Evolutionary conservation across 352 stramenopile species (phyloP).

Genomic region (Phytophthora citricola): DNA sequence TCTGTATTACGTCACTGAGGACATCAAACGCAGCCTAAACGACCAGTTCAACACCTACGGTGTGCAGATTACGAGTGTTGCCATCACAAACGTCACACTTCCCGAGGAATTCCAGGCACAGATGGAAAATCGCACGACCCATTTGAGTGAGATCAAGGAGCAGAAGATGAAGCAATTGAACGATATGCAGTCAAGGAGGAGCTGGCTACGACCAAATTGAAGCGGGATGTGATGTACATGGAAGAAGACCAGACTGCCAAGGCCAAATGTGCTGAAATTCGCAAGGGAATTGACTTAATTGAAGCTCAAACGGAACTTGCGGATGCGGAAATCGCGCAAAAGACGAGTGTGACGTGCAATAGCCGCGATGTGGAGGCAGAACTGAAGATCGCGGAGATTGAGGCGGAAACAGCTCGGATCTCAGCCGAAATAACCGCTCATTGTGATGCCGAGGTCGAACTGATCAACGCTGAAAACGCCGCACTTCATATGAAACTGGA

Average conservation of each 20-base stretch:
- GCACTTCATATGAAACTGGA: conserved; percentile 43
- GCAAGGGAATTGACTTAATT: conserved; percentile 59
- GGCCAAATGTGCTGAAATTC: conserved; percentile 48
- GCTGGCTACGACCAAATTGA: conserved; percentile 51
- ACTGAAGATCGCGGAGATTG: conserved; percentile 47
- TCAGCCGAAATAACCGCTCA: conserved; percentile 43
- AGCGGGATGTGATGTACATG: conserved; percentile 40
- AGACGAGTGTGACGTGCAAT: conserved; percentile 55
- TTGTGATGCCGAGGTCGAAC: conserved; percentile 53
- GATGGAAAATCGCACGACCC: conserved; percentile 71
- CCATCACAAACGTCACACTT: conserved; percentile 72
- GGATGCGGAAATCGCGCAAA: conserved; percentile 60
- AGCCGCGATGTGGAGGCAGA: conserved; percentile 48
- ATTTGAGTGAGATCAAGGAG: conserved; percentile 71
- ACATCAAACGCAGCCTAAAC: conserved; percentile 74
- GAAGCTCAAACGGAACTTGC: conserved; percentile 56
- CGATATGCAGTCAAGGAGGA: conserved; percentile 69
- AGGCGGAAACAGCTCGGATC: conserved; percentile 57
- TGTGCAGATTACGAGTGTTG: conserved; percentile 70
- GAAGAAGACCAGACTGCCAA: conserved; percentile 65
- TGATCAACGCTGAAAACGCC: conserved; percentile 50
- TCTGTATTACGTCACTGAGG: conserved; percentile 63
- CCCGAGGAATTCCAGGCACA: conserved; percentile 61
- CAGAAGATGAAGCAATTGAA: conserved; percentile 82
- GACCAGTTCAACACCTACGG: conserved; percentile 70